phyloP scores from a whole-genome alignment of 768 basidiomycete genomes.

The Leucocoprinus leucothites region DNA sequence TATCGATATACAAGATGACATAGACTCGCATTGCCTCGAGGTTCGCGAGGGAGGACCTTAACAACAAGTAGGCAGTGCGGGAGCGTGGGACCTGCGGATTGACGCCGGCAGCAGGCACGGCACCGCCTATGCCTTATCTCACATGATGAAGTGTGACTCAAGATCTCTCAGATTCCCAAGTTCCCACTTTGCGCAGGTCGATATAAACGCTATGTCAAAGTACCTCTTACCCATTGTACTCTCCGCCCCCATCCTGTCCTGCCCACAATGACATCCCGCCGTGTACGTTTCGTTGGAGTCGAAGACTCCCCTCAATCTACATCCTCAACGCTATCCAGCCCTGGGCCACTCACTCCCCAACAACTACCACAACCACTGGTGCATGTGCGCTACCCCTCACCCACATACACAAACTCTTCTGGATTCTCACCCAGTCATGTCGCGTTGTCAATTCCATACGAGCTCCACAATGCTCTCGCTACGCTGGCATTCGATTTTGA shows the following conservation, averaged over 20 bases:
- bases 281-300: slow-evolving; percentile 3
- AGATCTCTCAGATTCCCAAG: not conserved
- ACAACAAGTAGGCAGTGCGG: not conserved
- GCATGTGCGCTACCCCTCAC: not conserved
- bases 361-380: not conserved
- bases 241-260: too few species aligned
- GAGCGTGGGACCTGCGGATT: not conserved
- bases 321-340: slow-evolving; percentile 6
- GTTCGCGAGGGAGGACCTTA: not conserved
- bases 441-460: not conserved
- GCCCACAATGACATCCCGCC: not conserved
- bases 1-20: not conserved
- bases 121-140: not conserved
- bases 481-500: not conserved
- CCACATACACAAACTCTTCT: not conserved
- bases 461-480: not conserved
- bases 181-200: too few species aligned
- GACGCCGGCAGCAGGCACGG: not conserved
- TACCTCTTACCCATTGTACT: not conserved
- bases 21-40: slow-evolving; percentile 6
- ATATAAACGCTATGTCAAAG: too few species aligned
- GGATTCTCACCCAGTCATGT: not conserved
- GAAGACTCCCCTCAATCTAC: slow-evolving; percentile 3
- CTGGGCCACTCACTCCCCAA: slow-evolving; percentile 6
- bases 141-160: slow-evolving; percentile 2